Evolutionary conservation across 805 yeast genomes (phyloP).

Genomic region (Starmerella powellii): DNA sequence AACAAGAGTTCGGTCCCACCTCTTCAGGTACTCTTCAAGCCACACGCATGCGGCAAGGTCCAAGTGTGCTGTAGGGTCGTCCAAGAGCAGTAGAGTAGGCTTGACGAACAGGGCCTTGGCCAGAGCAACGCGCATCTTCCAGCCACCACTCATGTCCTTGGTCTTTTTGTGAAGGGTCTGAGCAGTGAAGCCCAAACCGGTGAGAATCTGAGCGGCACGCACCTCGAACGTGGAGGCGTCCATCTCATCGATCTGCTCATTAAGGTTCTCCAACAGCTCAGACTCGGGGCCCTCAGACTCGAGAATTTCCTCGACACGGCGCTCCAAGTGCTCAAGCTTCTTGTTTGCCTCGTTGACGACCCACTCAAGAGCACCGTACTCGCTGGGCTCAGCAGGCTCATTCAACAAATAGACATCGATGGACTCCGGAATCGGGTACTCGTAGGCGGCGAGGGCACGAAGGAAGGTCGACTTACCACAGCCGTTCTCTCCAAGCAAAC

Average conservation of each 20-base stretch:
- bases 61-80: slow-evolving; percentile 99
- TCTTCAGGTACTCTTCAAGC: slow-evolving; percentile 94
- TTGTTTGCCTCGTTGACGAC: slow-evolving; percentile 94
- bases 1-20: slow-evolving; percentile 85
- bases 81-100: slow-evolving; percentile 86
- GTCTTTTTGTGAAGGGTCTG: slow-evolving; percentile 83
- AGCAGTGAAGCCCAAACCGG: slow-evolving; percentile 92
- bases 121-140: slow-evolving; percentile 99
- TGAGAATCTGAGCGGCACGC: slow-evolving; percentile 88
- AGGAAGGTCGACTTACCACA: slow-evolving; percentile 96
- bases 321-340: slow-evolving; percentile 84
- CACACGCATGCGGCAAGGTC: slow-evolving; percentile 99
- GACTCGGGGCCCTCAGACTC: slow-evolving; percentile 92
- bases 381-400: slow-evolving; percentile 96
- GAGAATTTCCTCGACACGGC: slow-evolving; percentile 75
- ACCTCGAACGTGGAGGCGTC: slow-evolving; percentile 94
- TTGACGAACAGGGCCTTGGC: slow-evolving; percentile 96
- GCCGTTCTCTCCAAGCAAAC: slow-evolving; percentile 95
- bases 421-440: slow-evolving; percentile 84
- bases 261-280: slow-evolving; percentile 68
- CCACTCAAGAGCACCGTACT: slow-evolving; percentile 82
- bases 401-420: slow-evolving; percentile 87
- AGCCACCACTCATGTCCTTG: slow-evolving; percentile 99
- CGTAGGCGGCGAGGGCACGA: slow-evolving; percentile 89
- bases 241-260: slow-evolving; percentile 91